Base-by-base conservation (phyloP, 2,329 filamentous ascomycete genomes). In the Paraconiothyrium sp. region DNA sequence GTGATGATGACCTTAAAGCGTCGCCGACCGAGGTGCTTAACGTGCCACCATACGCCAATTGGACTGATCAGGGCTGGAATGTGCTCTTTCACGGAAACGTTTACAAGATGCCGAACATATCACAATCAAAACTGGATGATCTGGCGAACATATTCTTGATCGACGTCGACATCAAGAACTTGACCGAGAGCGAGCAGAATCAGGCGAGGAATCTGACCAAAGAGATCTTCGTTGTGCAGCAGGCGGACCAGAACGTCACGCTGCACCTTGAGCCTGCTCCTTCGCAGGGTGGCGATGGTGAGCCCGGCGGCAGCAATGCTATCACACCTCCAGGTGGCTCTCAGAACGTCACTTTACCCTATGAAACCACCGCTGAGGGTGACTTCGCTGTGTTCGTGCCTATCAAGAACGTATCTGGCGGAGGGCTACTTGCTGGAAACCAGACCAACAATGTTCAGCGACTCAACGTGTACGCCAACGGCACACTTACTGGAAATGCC, bases 81-180 rank as follows among this genome's bases (percentile, higher is more conserved):
- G 84, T 93, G 3, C 85, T 90, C 32, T 87, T 93, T 64, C 91
- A 91, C 67, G 92, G 91, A 67, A 93, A 93, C 71, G 89, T 93
- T n/a, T 94, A 89, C 83, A 93, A 93, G 76, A 86, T 90, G 64
- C 91, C 91, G 1, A 86, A 91, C 61, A 89, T 91, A 37, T 85
- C 84, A 1, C 82, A 87, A 67, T 80, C 82, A 37, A 91, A 87
- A 67, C 80, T 94, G 49, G 85, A 94, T 67, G 83, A 89, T 41
- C 82, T 93, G 3, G 89, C 90, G 60, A 88, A 93, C 66, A 76
- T 87, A 35, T 92, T 93, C 78, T 83, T 94, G 10, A 84, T 92
- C 61, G 89, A 84, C 54, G 88, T 86, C 6, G 83, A 84, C 58
- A 84, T 93, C 39, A 76, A 85, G 10, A 78, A 88, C 14, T 83